phyloP scores from a whole-genome alignment of 768 basidiomycete species.

The Tricholoma hemisulphureum region DNA sequence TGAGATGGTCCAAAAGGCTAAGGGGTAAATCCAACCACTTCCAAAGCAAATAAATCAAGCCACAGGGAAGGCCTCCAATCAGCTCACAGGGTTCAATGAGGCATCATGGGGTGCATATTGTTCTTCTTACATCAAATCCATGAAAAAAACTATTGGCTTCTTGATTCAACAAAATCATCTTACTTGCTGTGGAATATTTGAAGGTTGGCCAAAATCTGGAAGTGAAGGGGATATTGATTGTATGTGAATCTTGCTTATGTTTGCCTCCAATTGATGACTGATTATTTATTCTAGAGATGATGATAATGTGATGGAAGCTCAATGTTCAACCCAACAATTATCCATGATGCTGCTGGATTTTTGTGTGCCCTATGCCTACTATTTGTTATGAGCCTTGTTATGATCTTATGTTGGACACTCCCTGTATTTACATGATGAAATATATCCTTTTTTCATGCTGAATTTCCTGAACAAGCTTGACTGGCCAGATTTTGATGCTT shows the following conservation, averaged over 20 bases:
- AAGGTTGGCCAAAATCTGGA: background rate
- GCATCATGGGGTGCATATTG: background rate
- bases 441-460: background rate
- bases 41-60: background rate
- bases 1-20: background rate
- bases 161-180: background rate
- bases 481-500: too few relatives aligned
- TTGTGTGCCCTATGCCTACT: background rate
- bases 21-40: background rate
- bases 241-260: background rate
- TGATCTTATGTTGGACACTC: background rate
- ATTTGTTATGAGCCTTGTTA: background rate
- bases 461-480: background rate
- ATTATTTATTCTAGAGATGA: background rate
- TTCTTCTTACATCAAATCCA: background rate
- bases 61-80: background rate
- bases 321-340: background rate
- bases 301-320: background rate
- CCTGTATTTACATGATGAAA: background rate
- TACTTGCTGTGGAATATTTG: background rate
- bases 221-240: background rate
- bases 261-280: background rate
- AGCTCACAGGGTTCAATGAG: background rate
- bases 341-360: background rate
- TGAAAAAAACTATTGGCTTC: background rate